These are phyloP conservation scores for Erysimum pusillum DNA, from an alignment of 441 rosid genomes.

Conservation along the genomic window DNA sequence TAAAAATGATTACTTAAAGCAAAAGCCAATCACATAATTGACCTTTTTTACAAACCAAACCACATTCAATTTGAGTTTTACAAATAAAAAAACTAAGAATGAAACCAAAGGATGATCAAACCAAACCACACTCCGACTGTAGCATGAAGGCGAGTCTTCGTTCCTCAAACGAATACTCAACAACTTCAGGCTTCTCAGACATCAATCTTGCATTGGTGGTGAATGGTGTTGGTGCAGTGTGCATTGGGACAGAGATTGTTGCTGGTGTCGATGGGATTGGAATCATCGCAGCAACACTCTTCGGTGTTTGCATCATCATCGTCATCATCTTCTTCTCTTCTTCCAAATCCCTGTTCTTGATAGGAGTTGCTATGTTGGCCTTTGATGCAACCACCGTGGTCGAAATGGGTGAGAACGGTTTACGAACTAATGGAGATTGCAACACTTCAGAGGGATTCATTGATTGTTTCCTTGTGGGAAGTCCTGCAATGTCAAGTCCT, in stretches of 20 bases:
- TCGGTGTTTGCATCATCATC: slow-evolving; percentile 58
- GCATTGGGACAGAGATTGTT: slow-evolving; percentile 82
- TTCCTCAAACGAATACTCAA: slow-evolving; percentile 89
- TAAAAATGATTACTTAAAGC: slow-evolving; percentile 3
- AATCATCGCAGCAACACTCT: slow-evolving; percentile 49
- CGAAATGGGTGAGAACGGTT: slow-evolving; percentile 90
- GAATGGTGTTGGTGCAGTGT: slow-evolving; percentile 60
- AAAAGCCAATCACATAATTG: slow-evolving; percentile 61
- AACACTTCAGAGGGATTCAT: slow-evolving; percentile 58
- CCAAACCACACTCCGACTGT: slow-evolving; percentile 46
- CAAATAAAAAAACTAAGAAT: background rate
- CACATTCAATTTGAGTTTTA: slow-evolving; percentile 34
- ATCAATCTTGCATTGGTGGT: slow-evolving; percentile 40
- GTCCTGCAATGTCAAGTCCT: slow-evolving; percentile 80
- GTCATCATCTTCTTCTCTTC: slow-evolving; percentile 58
- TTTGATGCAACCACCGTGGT: slow-evolving; percentile 61
- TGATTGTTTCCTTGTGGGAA: slow-evolving; percentile 64
- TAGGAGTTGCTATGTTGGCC: slow-evolving; percentile 61
- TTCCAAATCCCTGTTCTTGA: slow-evolving; percentile 54
- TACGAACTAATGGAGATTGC: slow-evolving; percentile 75
- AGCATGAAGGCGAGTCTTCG: slow-evolving; percentile 75
- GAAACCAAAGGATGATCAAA: slow-evolving; percentile 43
- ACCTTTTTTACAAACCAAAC: slow-evolving; percentile 49
- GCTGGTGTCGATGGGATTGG: slow-evolving; percentile 76
- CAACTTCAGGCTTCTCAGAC: slow-evolving; percentile 52